These are phyloP conservation scores for Entomortierella parvispora DNA, from an alignment of 192 early-diverging fungal species.

Conservation along the genomic window DNA sequence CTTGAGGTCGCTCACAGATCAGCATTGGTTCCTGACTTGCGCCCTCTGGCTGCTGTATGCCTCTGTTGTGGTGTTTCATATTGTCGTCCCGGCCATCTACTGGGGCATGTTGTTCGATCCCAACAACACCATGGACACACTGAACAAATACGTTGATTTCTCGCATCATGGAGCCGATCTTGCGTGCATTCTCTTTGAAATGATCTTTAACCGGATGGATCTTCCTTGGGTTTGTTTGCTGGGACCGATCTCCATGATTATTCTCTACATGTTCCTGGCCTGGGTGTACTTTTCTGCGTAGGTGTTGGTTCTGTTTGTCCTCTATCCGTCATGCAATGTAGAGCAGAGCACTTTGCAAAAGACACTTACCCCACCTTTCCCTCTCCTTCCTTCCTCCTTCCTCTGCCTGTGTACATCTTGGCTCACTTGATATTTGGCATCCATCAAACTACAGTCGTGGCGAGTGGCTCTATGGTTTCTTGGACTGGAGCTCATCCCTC, in stretches of 20 bases:
- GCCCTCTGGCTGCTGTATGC: conserved; percentile 36
- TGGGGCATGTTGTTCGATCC: conserved; percentile 49
- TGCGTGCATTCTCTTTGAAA: conserved; percentile 32
- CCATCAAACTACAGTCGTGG: conserved; percentile 13
- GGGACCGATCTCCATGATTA: conserved; percentile 35
- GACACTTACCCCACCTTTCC: neutral
- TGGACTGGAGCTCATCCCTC: conserved; percentile 38
- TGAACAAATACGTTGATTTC: conserved; percentile 45
- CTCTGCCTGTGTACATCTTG: too few relatives aligned
- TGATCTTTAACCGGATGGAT: conserved; percentile 44
- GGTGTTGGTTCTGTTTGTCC: conserved; percentile 4
- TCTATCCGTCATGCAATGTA: too few relatives aligned
- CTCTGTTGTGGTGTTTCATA: conserved; percentile 39
- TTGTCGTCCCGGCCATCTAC: conserved; percentile 47
- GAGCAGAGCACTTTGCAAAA: neutral
- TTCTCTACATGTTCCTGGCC: conserved; percentile 49
- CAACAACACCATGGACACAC: conserved; percentile 49
- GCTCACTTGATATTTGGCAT: too few relatives aligned
- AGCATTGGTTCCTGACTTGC: conserved; percentile 50
- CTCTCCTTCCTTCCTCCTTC: neutral
- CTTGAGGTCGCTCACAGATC: conserved; percentile 15
- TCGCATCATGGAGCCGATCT: conserved; percentile 42
- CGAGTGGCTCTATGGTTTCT: conserved; percentile 45
- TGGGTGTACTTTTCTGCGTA: conserved; percentile 51
- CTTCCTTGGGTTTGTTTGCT: conserved; percentile 28